Base-by-base conservation (phyloP, 2,329 filamentous ascomycete genomes). In the Ilyonectria destructans region DNA sequence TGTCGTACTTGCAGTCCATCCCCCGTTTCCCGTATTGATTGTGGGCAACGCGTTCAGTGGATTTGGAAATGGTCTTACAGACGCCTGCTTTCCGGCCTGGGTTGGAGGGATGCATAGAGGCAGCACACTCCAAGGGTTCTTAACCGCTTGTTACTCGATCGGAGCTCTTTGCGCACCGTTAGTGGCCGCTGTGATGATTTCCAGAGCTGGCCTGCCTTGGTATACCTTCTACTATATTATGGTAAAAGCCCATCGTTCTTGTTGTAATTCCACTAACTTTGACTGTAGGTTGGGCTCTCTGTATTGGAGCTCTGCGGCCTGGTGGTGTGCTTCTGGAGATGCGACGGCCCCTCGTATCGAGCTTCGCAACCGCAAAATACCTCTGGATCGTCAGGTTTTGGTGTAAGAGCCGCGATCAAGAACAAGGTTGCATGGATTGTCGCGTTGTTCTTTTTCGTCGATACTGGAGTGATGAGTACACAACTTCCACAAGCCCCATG, bases 141-240 rank as follows among this genome's bases (percentile, higher is more conserved):
- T 94, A 26, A 92, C 94, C 72, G 90, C 87, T 0, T 88, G 88
- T 58, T 95, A 94, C 74, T 91, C 91, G 0, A 71, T 89, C 0
- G 92, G 93, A 0, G 92, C 90, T 1, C 89, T 92, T 0, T 80
- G 94, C 0, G 86, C 88, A n/a, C 92, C 92, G 0, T 78, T 94
- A 4, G 86, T 94, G 56, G 91, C 92, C 0, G 94, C 92, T 0
- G 87, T 86, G 0, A 88, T 95, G 85, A 89, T 94, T 43, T 90
- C 90, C 0, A 89, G 89, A 73, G 89, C 83, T 0, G 73, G 82
- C 6, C 70, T 91, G 58, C 84, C 84, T 0, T 95, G 92, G 92
- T 93, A 91, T 73, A 83, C 84, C 2, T 95, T 92, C 77, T 95
- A 94, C 79, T 94, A 93, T 76, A 81, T 94, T 49, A 92, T 94